Base-by-base conservation (phyloP, 129 eudicot genomes). In the Deinandra increscens region DNA sequence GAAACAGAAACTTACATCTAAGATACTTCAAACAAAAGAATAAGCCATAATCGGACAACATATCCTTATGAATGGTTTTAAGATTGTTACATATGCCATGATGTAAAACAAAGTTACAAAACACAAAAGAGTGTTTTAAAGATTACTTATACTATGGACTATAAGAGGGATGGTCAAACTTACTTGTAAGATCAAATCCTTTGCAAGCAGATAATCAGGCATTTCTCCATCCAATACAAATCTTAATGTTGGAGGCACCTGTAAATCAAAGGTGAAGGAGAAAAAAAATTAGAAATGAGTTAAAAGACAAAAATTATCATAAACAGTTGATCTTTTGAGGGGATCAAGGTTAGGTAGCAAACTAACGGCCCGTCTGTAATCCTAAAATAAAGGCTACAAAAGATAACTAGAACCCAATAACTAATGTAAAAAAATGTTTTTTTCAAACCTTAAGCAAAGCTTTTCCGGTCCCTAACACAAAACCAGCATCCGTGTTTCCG, bases 191-290 rank as follows among this genome's bases (percentile, higher is more conserved):
- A 93, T 93, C 85, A 93, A 81, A 80, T 93, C 98, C 88, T 93
- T 93, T 69, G 96, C 96, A 65, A 89, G 97, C 75, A 93, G 49
- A 80, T 86, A 93, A 80, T 83, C 80, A 12, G 98, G 98, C 98
- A 93, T 89, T 81, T 93, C 92, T 63, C 98, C 98, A 82, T 93
- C 98, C 90, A 93, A 72, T 26, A 93, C 98, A 77, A 93, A 93
- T 74, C 96, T 85, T 80, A 93, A 75, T 29, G 98, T 93, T 68
- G 98, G 96, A 8, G 98, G 98, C 69, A 93, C 96, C 98, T 93
- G 87, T 70, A 83, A 20, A 61, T 46, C 29, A 73, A 54, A 6
- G 53, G 29, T 55, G 66, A 55, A 22, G 14, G 13, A 60, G 26
- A 34, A 59, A 42, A 42, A 31, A 2, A 59, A 59, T 5, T 6